Base-by-base conservation (phyloP, 2,329 filamentous ascomycete species). In the Diaporthe citriasiana region DNA sequence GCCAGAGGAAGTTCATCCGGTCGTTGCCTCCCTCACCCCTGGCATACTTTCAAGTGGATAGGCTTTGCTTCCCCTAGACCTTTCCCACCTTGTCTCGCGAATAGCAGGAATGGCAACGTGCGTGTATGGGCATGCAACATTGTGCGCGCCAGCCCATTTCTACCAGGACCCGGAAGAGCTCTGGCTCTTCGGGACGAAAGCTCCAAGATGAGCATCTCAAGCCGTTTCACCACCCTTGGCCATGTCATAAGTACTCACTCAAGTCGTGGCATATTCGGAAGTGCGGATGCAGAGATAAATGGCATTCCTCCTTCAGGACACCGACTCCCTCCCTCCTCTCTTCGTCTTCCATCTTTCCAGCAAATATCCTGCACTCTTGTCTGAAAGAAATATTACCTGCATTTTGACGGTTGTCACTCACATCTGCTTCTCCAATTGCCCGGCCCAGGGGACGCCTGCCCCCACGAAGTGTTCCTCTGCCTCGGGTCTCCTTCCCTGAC, bases 221-320 rank as follows among this genome's bases (percentile, higher is more conserved):
- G 38, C 17, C 19, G 30, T 50, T 33, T 45, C n/a, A 25, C 33
- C 45, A 22, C 25, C 50, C 38, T 57, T 51, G 35, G 45, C 38
- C 65, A 57, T 42, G 53, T 59, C 47, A 55, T 70, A 35, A n/a
- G 30, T 60, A 25, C 65, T 45, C 70, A 8, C 65, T 45, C 70
- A 13, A 22, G 50, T 22, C 50, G 27, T 66, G 57, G 47, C 47
- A 30, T 56, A 56, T 47, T 19, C 15, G 22, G 38, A 45, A 47
- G 33, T 56, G 25, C 19, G 40, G 40, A 47, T 19, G 50, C 45
- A 69, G 66, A 73, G 66, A 75, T 75, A 75, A 75, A 75, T 73
- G 70, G 73, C 57, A 51, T 65, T 65, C 70, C 70, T 76, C 70
- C 74, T 71, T 74, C 74, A 59, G 63, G 63, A 53, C 47, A 68